Percentiles rank a stretch among this genome's conserved stretches.
Conservation (phyloP, 129 eudicot genomes). For the Flaveria sonorensis region DNA sequence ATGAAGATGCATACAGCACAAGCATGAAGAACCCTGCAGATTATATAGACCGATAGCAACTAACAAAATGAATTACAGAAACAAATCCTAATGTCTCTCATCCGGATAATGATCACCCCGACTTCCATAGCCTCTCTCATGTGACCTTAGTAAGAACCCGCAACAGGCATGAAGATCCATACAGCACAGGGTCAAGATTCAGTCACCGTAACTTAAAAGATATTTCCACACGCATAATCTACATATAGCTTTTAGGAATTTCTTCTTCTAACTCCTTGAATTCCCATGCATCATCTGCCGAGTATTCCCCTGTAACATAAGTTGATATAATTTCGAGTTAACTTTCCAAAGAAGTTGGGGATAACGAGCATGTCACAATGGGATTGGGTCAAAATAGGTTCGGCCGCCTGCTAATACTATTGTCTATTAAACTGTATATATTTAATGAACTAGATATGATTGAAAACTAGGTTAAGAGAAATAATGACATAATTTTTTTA, state of each 20-base stretch:
- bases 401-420: background rate
- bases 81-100: background rate
- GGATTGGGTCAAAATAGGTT: background rate
- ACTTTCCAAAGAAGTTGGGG: too few relatives aligned
- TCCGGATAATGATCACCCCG: background rate
- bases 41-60: background rate
- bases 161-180: background rate
- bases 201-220: background rate
- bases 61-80: background rate
- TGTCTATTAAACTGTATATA: background rate
- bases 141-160: background rate
- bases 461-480: background rate
- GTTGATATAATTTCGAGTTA: too few relatives aligned
- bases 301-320: constrained; percentile 65
- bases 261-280: constrained; percentile 80
- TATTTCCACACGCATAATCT: constrained; percentile 26
- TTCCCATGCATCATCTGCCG: constrained; percentile 94
- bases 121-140: background rate
- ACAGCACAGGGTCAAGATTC: background rate
- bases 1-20: background rate
- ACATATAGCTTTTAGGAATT: constrained; percentile 71
- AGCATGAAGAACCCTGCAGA: background rate
- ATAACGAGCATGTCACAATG: background rate
- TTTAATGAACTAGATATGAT: background rate
- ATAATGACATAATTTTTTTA: background rate